phyloP scores from a whole-genome alignment of 441 rosid species.

The Mallotus repandus region DNA sequence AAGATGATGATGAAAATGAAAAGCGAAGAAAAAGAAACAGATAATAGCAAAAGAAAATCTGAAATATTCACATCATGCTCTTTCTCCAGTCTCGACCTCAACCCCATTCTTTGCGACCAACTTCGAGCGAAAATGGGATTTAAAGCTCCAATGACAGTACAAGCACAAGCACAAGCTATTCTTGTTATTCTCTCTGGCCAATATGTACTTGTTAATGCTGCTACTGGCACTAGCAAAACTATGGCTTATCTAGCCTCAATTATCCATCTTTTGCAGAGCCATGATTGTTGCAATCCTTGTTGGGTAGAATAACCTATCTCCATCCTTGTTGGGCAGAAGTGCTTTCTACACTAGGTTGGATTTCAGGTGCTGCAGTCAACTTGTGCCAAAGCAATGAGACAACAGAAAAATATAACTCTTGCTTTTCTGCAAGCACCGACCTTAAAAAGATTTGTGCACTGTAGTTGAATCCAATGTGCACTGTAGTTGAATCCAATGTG shows the following conservation, averaged over 20 bases:
- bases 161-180: too few species aligned
- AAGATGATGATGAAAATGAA: neutral
- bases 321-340: constrained; percentile 99
- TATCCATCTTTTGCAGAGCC: too few species aligned
- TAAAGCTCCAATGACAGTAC: too few species aligned
- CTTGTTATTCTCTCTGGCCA: too few species aligned
- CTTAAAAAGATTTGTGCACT: constrained; percentile 83
- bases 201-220: too few species aligned
- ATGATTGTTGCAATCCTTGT: too few species aligned
- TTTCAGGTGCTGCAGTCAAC: constrained; percentile 89
- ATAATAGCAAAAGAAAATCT: constrained; percentile 10
- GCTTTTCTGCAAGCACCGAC: constrained; percentile 89
- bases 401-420: constrained; percentile 93
- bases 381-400: constrained; percentile 97
- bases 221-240: too few species aligned
- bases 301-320: constrained; percentile 91
- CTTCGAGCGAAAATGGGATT: too few species aligned
- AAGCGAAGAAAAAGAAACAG: constrained; percentile 14
- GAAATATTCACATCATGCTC: constrained; percentile 72
- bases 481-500: too few species aligned
- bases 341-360: constrained; percentile 89
- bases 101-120: too few species aligned
- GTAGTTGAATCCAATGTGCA: constrained; percentile 86
- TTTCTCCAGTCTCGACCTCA: too few species aligned
- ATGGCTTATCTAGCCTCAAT: too few species aligned